A percentile compares a stretch with the other conserved stretches of the same genome.
Evolutionary conservation across 768 basidiomycete genomes (phyloP).

Genomic region (Tylopilus vinaceipallidus): DNA sequence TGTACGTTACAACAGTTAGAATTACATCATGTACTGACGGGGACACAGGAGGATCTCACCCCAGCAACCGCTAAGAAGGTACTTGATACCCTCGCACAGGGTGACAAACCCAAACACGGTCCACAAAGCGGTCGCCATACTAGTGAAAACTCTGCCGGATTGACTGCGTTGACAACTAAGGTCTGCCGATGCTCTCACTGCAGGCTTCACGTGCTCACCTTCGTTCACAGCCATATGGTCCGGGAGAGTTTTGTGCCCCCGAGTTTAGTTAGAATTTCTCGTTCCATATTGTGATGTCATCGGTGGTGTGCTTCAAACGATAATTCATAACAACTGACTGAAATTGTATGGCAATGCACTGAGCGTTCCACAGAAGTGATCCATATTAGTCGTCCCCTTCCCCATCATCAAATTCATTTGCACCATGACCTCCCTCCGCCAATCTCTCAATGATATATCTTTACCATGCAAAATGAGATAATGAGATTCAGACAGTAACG

Average conservation of each 20-base stretch:
- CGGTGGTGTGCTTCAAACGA: too few relatives aligned
- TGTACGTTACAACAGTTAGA: slow-evolving; percentile 43
- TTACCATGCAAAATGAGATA: slow-evolving; percentile 10
- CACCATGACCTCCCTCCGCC: slow-evolving; percentile 73
- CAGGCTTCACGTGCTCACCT: slow-evolving; percentile 6
- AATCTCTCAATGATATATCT: slow-evolving; percentile 71
- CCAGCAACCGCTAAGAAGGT: slow-evolving; percentile 73
- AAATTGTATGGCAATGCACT: too few relatives aligned
- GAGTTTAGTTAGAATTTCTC: slow-evolving; percentile 68
- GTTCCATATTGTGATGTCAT: background rate
- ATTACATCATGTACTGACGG: slow-evolving; percentile 8
- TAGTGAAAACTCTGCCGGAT: slow-evolving; percentile 90
- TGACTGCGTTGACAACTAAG: slow-evolving; percentile 77
- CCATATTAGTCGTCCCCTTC: slow-evolving; percentile 74
- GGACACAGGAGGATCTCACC: slow-evolving; percentile 76
- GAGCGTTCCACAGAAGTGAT: too few relatives aligned
- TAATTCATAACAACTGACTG: too few relatives aligned
- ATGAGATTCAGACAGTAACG: background rate
- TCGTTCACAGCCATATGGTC: slow-evolving; percentile 77
- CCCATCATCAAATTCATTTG: slow-evolving; percentile 72
- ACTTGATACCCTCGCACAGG: slow-evolving; percentile 75
- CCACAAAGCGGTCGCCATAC: slow-evolving; percentile 86
- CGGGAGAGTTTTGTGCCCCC: slow-evolving; percentile 82
- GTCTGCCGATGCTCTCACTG: slow-evolving; percentile 37
- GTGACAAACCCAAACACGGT: slow-evolving; percentile 88